Conservation (phyloP, 2,329 filamentous ascomycete genomes). For the Neoarthrinium moseri region DNA sequence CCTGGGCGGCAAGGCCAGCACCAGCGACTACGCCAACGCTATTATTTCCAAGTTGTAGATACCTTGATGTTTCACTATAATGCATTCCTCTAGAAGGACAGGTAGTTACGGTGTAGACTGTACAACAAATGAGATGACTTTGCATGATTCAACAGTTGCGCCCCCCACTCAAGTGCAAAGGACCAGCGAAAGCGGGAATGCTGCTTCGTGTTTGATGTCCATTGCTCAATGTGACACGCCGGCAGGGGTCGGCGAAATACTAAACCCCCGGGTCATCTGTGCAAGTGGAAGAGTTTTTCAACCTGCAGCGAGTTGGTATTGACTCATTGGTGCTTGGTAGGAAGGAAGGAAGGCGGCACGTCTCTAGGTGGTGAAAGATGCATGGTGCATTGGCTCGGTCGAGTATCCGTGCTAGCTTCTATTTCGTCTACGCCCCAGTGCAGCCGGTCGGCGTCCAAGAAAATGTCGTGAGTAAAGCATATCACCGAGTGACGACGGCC, state of each 20-base stretch:
- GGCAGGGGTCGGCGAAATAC: background rate
- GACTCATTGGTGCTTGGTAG: no score
- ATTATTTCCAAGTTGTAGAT: conserved; percentile 73
- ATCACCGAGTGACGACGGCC: no score
- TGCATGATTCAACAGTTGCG: conserved; percentile 18
- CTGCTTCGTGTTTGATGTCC: no score
- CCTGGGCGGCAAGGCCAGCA: conserved; percentile 94
- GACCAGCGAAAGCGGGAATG: no score
- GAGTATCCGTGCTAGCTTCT: background rate
- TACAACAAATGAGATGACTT: conserved; percentile 24
- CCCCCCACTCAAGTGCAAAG: no score
- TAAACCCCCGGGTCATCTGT: no score
- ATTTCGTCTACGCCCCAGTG: no score
- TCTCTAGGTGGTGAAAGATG: background rate
- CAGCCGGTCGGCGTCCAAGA: no score
- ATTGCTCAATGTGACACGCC: no score
- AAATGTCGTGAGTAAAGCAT: no score
- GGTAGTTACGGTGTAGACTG: conserved; percentile 24
- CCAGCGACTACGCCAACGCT: conserved; percentile 86
- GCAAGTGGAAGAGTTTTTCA: no score
- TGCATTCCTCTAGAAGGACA: conserved; percentile 18
- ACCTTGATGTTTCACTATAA: conserved; percentile 16
- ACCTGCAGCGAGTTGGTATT: no score
- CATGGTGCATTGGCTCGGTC: background rate
- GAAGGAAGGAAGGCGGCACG: background rate